Evolutionary conservation across 2,329 filamentous ascomycete species (phyloP), one percentile per base, ranked within the genome.

Genomic region (Fusarium staphyleae): DNA sequence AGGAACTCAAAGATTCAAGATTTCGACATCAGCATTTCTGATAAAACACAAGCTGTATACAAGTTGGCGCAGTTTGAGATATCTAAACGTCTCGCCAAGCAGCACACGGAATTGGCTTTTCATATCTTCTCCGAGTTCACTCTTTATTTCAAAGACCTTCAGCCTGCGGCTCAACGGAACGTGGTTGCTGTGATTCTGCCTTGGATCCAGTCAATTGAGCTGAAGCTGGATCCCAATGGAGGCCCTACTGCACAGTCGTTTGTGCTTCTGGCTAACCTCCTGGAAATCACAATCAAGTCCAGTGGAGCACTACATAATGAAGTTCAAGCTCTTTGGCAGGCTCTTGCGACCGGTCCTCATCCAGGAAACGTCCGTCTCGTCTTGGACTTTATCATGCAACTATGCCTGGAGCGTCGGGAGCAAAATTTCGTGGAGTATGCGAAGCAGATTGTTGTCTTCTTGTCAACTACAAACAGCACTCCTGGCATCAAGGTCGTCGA

Each of bases 341-440:
- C 95, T 3, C 81, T 99, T 37, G 93, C 93, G 1, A 96, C 93
- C 0, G 93, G 95, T 0, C 93, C 93, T 0, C 89, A 97, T 72
- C 90, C 87, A 8, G 93, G 93, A 15, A 99, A 99, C 67, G 95
- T 99, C 10, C 91, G 96, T 49, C 79, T 99, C 28, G 90, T 98
- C 11, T 82, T 99, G 1, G 93, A 98, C 71, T 99, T 99, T 69
- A 95, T 99, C 73, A 98, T 99, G 74, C 87, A 87, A 22, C 82
- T 98, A 4, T 99, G 95, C 65, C 78, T 99, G 10, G 95, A 99
- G 67, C 87, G 93, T 26, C 87, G 93, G 41, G 96, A 99, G 72
- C 95, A 99, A 68, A 98, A 97, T 66, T 99, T 97, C 72, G 93
- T 99, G 48, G 91, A 97, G 65, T 96, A 96, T 69, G 93, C 93